phyloP scores from a whole-genome alignment of 129 eudicot species.

The Centrapalus pauciflorus region DNA sequence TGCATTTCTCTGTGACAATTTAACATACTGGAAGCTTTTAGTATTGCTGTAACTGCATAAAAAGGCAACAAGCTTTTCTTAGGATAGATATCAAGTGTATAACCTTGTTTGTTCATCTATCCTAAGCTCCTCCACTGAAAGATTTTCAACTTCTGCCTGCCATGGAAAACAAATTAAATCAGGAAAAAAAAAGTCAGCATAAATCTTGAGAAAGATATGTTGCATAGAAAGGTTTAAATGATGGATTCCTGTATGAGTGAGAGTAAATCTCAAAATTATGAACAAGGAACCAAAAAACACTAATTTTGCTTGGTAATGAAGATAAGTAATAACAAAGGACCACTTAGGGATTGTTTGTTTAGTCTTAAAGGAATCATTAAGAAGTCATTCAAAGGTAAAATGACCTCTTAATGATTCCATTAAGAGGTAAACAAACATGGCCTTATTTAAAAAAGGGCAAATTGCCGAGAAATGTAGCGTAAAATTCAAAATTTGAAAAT shows the following conservation, averaged over 20 bases:
- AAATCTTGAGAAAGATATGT: background rate
- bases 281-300: background rate
- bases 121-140: conserved; percentile 66
- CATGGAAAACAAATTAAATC: background rate
- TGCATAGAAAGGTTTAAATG: too few relatives aligned
- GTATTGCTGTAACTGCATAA: background rate
- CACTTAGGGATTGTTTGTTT: background rate
- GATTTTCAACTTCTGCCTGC: conserved; percentile 86
- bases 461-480: too few relatives aligned
- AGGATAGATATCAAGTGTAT: background rate
- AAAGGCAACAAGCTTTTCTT: background rate
- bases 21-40: conserved; percentile 25
- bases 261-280: background rate
- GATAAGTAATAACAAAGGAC: background rate
- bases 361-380: too few relatives aligned
- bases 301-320: background rate
- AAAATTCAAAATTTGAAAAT: too few relatives aligned
- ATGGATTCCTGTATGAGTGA: background rate
- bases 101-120: conserved; percentile 90
- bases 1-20: conserved; percentile 76
- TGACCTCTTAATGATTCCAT: too few relatives aligned
- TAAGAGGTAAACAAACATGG: too few relatives aligned
- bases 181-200: background rate
- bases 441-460: too few relatives aligned
- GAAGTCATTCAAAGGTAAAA: too few relatives aligned